These are phyloP conservation scores for Datura wrightii DNA, from an alignment of 257 asterid genomes.

Conservation along the genomic window DNA sequence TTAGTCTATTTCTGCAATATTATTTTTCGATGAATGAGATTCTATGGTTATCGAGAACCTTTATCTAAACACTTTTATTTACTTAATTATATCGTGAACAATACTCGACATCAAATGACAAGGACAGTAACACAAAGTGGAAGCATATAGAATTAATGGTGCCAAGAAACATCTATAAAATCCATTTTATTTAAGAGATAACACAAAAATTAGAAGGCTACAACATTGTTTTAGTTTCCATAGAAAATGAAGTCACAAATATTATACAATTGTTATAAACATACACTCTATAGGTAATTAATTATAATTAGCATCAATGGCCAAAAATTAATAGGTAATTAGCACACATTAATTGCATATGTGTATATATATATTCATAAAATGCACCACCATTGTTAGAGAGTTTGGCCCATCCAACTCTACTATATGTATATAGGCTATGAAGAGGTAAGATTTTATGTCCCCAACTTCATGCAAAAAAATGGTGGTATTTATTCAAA, in stretches of 20 bases:
- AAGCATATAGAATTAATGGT: background rate
- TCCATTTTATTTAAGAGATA: background rate
- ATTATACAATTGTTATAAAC: background rate
- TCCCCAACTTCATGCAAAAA: background rate
- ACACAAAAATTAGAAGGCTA: background rate
- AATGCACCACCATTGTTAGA: slow-evolving; percentile 5
- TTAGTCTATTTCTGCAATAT: too few species aligned
- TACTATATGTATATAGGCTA: background rate
- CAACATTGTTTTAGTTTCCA: background rate
- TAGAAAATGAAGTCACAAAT: background rate
- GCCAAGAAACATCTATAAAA: background rate
- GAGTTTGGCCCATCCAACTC: slow-evolving; percentile 21
- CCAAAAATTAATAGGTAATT: slow-evolving; percentile 4
- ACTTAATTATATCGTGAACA: background rate
- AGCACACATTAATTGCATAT: background rate
- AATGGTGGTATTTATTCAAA: slow-evolving; percentile 5
- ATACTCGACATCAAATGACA: background rate
- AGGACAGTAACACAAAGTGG: background rate
- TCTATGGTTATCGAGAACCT: too few species aligned
- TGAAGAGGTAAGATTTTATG: slow-evolving; percentile 14
- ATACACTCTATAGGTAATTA: background rate
- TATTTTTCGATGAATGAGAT: background rate
- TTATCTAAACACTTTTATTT: background rate
- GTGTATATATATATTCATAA: background rate
- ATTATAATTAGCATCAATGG: background rate